Base-by-base conservation (phyloP, 2,329 filamentous ascomycete genomes). In the Aspergillus fumigatus region DNA sequence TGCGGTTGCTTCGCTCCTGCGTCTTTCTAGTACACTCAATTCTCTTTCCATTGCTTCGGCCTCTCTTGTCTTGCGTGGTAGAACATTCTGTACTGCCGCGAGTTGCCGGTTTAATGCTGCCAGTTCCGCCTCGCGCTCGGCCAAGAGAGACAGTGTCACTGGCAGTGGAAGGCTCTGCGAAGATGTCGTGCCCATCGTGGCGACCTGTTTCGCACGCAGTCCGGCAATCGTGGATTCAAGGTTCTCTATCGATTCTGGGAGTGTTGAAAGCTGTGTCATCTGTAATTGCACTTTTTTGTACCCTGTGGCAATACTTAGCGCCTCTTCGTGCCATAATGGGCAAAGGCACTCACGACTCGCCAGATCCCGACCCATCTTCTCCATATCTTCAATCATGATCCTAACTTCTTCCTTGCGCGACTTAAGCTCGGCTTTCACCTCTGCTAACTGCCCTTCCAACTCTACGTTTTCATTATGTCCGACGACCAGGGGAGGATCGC, bases 401-500 rank as follows among this genome's bases (percentile, higher is more conserved):
- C 85, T 84, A 1, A 96, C 90, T 59, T 92, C 88, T 17, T 83
- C 80, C 76, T 97, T 97, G 67, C 89, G 86, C 45, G 84, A 82
- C 71, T 94, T 91, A 35, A 97, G 81, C 50, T 84, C 82, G 17
- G 84, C 84, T 72, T 97, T 97, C 55, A 85, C 79, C 11, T 84
- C 83, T 3, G 80, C 81, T 17, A 90, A 78, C 58, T 90, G 87
- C 55, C 82, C 79, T 70, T 94, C 90, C 25, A 96, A 76, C 56
- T 87, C 86, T 50, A 88, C 78, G 70, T 97, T 97, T 69, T 97
- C 92, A 65, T 87, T 83, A 47, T 87, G 84, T 43, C 88, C 88
- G 56, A 96, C 89, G 48, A 97, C 88, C 17, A 92, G 81, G 0
- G 93, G 94, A 50, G 92, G 91, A 61, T 96, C 90, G 61, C 90